Evolutionary conservation across 1,284 basidiomycete genomes (phyloP).

Genomic region (Cryptococcus sp.): DNA sequence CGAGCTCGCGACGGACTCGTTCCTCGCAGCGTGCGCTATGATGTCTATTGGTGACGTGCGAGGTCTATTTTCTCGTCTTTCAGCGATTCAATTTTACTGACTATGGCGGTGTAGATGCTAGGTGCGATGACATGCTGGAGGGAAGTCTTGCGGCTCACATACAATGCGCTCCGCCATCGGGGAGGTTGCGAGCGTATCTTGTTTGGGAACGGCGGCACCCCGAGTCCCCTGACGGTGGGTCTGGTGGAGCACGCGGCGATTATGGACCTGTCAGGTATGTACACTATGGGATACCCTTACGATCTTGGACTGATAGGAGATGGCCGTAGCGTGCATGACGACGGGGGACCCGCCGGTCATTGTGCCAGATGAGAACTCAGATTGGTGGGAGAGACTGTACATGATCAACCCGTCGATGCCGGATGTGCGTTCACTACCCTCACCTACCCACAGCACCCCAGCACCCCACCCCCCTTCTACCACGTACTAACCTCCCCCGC

Average conservation of each 20-base stretch:
- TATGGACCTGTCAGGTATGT: conserved; percentile 31
- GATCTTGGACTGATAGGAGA: neutral
- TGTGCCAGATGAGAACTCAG: conserved; percentile 22
- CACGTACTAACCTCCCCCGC: conserved; percentile 1
- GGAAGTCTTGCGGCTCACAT: conserved; percentile 30
- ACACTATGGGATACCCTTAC: no score
- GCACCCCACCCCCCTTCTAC: neutral
- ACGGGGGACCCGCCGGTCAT: conserved; percentile 20
- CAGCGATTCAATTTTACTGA: neutral
- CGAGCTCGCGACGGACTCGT: conserved; percentile 33
- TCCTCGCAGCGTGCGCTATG: conserved; percentile 29
- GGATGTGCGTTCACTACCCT: conserved; percentile 17
- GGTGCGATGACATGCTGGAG: conserved; percentile 33
- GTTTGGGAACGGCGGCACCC: conserved; percentile 14
- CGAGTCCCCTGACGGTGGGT: conserved; percentile 19
- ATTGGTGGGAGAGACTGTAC: conserved; percentile 32
- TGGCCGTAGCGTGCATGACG: conserved; percentile 17
- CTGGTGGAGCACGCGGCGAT: conserved; percentile 33
- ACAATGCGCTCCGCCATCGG: conserved; percentile 24
- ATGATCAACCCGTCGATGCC: conserved; percentile 8
- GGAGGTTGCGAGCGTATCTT: conserved; percentile 33
- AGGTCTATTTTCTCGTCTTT: neutral
- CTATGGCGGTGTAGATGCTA: conserved; percentile 21
- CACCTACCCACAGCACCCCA: no score
- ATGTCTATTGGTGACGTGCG: conserved; percentile 32